These are phyloP conservation scores for Collybia sordida DNA, from an alignment of 768 basidiomycete genomes.

Conservation along the genomic window DNA sequence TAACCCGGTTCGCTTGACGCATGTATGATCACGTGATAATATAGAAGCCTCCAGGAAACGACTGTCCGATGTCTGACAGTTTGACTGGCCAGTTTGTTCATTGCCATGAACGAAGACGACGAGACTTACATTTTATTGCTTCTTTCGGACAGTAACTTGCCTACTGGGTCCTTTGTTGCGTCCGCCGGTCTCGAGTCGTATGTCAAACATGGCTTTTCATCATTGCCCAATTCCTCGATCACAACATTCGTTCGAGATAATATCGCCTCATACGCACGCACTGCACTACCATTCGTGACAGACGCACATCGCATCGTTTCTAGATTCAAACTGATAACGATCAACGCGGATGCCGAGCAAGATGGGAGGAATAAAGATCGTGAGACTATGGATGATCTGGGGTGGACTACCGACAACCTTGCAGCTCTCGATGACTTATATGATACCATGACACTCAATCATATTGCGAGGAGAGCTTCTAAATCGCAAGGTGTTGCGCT, in stretches of 20 bases:
- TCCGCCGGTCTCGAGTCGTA: constrained; percentile 93
- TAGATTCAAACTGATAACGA: constrained; percentile 14
- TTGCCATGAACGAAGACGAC: constrained; percentile 34
- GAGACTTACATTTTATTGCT: constrained; percentile 76
- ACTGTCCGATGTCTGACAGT: no score
- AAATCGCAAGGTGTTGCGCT: constrained; percentile 91
- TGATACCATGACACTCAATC: constrained; percentile 86
- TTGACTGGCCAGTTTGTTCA: constrained; percentile 4
- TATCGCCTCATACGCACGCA: constrained; percentile 74
- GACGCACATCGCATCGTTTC: constrained; percentile 57
- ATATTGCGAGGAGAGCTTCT: constrained; percentile 84
- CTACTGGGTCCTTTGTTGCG: constrained; percentile 95
- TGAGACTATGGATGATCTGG: constrained; percentile 8
- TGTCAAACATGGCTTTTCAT: constrained; percentile 77
- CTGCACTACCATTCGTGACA: constrained; percentile 76
- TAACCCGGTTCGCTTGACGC: background rate
- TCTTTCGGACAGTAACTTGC: constrained; percentile 89
- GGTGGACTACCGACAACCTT: constrained; percentile 40
- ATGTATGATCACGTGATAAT: no score
- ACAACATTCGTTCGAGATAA: constrained; percentile 69
- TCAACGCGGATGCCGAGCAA: background rate
- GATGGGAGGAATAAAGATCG: constrained; percentile 12
- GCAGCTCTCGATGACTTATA: constrained; percentile 70
- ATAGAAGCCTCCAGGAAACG: no score
- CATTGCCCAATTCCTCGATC: constrained; percentile 31